Conservation (phyloP, 352 stramenopile genomes). For the Albugo laibachii region DNA sequence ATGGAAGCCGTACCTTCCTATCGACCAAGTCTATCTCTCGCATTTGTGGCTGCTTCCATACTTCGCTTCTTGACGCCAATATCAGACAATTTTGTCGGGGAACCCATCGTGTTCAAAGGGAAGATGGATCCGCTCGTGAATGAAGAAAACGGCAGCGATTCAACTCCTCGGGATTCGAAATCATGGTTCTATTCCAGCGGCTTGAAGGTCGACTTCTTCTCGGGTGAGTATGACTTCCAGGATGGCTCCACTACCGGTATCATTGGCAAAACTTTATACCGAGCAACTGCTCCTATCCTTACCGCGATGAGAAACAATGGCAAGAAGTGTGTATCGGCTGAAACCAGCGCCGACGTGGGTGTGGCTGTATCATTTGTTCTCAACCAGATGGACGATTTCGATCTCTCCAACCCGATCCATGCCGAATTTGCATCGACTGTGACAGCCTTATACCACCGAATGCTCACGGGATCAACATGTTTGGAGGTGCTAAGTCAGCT, state of each 20-base stretch:
- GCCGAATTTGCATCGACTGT: slow-evolving; percentile 25
- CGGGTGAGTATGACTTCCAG: slow-evolving; percentile 29
- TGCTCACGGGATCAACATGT: slow-evolving; percentile 19
- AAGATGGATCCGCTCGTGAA: slow-evolving; percentile 19
- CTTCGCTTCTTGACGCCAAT: slow-evolving; percentile 29
- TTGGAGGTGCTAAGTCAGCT: slow-evolving; percentile 18
- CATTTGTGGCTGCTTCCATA: slow-evolving; percentile 22
- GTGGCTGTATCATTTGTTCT: slow-evolving; percentile 18
- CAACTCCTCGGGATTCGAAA: neutral
- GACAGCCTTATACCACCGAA: slow-evolving; percentile 24
- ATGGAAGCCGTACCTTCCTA: slow-evolving; percentile 9
- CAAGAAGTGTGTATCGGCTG: slow-evolving; percentile 11
- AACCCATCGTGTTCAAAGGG: slow-evolving; percentile 15
- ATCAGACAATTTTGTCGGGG: slow-evolving; percentile 10
- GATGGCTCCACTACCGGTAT: slow-evolving; percentile 15
- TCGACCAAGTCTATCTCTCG: slow-evolving; percentile 17
- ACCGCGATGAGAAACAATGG: slow-evolving; percentile 18
- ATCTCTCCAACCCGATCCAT: slow-evolving; percentile 18
- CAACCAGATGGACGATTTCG: slow-evolving; percentile 13
- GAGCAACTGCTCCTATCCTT: slow-evolving; percentile 10
- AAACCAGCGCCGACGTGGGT: slow-evolving; percentile 13
- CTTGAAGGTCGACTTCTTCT: slow-evolving; percentile 19
- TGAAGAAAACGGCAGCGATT: neutral
- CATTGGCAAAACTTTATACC: slow-evolving; percentile 10
- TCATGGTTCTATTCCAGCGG: slow-evolving; percentile 14